A percentile compares a stretch with the other conserved stretches of the same genome.
Evolutionary conservation across 1,284 basidiomycete genomes (phyloP).

Genomic region (Marasmius sp.): DNA sequence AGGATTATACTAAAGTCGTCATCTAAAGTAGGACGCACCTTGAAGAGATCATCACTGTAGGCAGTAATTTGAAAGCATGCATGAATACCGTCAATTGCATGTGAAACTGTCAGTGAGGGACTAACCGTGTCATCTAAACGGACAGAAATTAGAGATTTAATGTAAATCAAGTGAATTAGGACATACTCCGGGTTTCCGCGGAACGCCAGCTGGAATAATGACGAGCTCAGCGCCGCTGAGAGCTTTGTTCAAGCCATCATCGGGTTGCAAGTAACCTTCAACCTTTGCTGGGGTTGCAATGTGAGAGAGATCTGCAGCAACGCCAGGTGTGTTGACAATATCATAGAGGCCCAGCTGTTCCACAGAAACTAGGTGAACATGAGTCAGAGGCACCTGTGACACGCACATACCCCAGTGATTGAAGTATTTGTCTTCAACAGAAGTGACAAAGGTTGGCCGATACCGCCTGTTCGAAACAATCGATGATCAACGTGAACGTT

Average conservation of each 20-base stretch:
- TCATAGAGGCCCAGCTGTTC: conserved; percentile 84
- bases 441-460: conserved; percentile 91
- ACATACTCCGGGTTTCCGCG: conserved; percentile 90
- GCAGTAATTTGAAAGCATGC: neutral
- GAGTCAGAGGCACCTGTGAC: neutral
- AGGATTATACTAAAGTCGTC: neutral
- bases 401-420: conserved; percentile 65
- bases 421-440: conserved; percentile 85
- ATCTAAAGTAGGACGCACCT: conserved; percentile 47
- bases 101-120: conserved; percentile 8
- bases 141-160: conserved; percentile 48
- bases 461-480: conserved; percentile 58
- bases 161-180: neutral
- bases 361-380: neutral
- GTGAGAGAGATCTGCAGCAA: conserved; percentile 92
- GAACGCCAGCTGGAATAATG: conserved; percentile 96
- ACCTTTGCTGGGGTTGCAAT: conserved; percentile 81
- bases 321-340: conserved; percentile 96
- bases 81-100: conserved; percentile 3
- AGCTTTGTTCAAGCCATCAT: conserved; percentile 82
- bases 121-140: conserved; percentile 73
- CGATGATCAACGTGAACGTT: neutral
- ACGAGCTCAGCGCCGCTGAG: conserved; percentile 87
- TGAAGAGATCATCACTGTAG: conserved; percentile 88
- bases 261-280: conserved; percentile 69